Conservation (phyloP, 257 asterid genomes). For the Primulina eburnea region DNA sequence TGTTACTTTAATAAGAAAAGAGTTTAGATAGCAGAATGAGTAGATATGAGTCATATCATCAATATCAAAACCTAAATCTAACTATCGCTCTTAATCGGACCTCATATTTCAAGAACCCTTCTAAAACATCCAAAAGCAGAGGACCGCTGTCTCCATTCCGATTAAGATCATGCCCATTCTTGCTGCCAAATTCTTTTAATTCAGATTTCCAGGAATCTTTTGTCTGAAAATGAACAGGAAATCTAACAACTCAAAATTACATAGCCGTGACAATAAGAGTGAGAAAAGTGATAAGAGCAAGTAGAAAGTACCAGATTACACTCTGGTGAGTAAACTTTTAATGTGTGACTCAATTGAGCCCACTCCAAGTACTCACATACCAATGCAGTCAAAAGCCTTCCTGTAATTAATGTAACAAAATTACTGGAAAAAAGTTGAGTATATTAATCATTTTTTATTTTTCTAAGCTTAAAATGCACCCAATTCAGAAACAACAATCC, state of each 20-base stretch:
- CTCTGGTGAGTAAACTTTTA: constrained; percentile 87
- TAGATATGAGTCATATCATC: constrained; percentile 4
- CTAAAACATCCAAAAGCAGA: constrained; percentile 93
- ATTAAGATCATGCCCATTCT: constrained; percentile 87
- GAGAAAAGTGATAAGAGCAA: constrained; percentile 12
- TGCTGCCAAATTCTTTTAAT: constrained; percentile 85
- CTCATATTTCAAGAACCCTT: constrained; percentile 98
- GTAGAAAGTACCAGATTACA: constrained; percentile 64
- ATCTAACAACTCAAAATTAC: constrained; percentile 14
- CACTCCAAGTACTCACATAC: constrained; percentile 92
- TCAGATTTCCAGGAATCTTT: constrained; percentile 94
- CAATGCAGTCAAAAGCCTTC: constrained; percentile 74
- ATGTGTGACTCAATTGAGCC: constrained; percentile 84
- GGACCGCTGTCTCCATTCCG: constrained; percentile 93
- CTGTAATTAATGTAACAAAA: constrained; percentile 42
- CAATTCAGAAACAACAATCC: neutral
- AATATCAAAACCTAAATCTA: constrained; percentile 2
- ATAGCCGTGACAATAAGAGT: neutral
- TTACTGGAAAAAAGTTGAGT: neutral
- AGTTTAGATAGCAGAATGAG: neutral
- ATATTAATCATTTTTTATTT: neutral
- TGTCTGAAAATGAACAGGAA: constrained; percentile 46
- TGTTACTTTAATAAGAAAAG: neutral
- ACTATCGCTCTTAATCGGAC: constrained; percentile 36
- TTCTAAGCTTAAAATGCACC: neutral